phyloP scores from a whole-genome alignment of 2,329 filamentous ascomycete genomes.

The Colletotrichum sansevieriae region DNA sequence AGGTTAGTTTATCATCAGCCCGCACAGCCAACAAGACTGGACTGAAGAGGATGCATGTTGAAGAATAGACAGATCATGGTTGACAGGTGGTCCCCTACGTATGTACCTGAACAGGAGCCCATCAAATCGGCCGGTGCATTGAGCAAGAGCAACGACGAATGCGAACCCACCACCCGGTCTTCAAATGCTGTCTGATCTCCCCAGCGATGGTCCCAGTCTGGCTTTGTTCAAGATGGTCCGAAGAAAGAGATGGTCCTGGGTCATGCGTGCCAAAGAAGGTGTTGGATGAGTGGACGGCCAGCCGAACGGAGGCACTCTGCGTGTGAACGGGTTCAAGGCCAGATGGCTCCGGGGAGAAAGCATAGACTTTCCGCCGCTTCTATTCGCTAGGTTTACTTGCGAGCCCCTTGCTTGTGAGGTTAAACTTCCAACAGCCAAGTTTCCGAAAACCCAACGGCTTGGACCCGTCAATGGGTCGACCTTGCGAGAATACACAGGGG shows the following conservation, averaged over 20 bases:
- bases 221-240: slow-evolving; percentile 3
- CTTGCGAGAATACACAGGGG: slow-evolving; percentile 28
- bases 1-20: slow-evolving; percentile 29
- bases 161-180: slow-evolving; percentile 14
- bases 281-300: slow-evolving; percentile 4
- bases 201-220: slow-evolving; percentile 29
- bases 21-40: not conserved
- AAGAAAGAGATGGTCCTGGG: slow-evolving; percentile 26
- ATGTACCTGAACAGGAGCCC: slow-evolving; percentile 17
- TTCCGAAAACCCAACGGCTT: slow-evolving; percentile 22
- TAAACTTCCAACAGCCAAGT: slow-evolving; percentile 37
- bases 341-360: not conserved
- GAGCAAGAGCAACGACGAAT: slow-evolving; percentile 12
- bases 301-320: slow-evolving; percentile 4
- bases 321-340: slow-evolving; percentile 17
- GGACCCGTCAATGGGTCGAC: slow-evolving; percentile 19
- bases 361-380: slow-evolving; percentile 10
- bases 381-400: slow-evolving; percentile 15
- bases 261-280: slow-evolving; percentile 8
- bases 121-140: slow-evolving; percentile 23
- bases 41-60: not conserved
- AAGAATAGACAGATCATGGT: slow-evolving; percentile 34
- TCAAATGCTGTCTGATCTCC: slow-evolving; percentile 36
- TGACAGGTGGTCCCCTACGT: slow-evolving; percentile 29
- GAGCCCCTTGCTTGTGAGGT: slow-evolving; percentile 21